Evolutionary conservation across 2,329 filamentous ascomycete genomes (phyloP), one percentile per base, ranked within the genome.

Genomic region (Diplodia mutila): DNA sequence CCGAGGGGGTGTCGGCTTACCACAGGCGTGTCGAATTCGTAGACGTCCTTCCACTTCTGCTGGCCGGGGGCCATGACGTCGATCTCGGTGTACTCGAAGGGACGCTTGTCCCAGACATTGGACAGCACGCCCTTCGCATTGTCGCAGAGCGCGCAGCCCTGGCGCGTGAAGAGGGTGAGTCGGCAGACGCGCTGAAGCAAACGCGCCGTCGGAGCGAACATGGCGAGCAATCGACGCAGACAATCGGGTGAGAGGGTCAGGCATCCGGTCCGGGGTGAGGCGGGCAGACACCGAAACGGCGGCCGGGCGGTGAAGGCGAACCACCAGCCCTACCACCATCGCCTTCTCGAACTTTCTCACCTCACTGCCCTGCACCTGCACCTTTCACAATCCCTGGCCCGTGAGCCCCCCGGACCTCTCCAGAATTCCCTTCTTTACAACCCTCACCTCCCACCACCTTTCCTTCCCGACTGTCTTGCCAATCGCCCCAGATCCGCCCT

Each of bases 1-100:
- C 39, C 39, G 39, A 25, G 12, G 8, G 34, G 18, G 37, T n/a
- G 27, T 46, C 29, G 21, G 69, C 80, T 74, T 81, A 94, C 91
- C 74, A 94, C 91, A 0, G 91, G 91, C 8, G 92, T 91, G 72
- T 94, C 91, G 76, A 93, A 92, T 68, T 93, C 91, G 75, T 94
- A 94, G 1, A 93, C 74, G 59, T 89, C 84, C 73, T 86, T 88
- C 91, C 91, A 94, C 27, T 82, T 80, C 69, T 87, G 85, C 18
- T 85, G 84, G 29, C 87, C 85, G 0, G 85, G 83, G 59, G 85
- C 84, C 79, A 91, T 87, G 59, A 94, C 87, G 75, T 93, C 85
- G 69, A 92, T 83, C 77, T 93, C 90, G 8, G 83, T 82, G 77
- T 88, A 93, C 21, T 84, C 84, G 77, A 94, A 92, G 0, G 89